Percentiles rank a stretch among this genome's conserved stretches.
Evolutionary conservation across 495 filamentous ascomycete species (phyloP).

Genomic region (Lineolata rhizophorae): DNA sequence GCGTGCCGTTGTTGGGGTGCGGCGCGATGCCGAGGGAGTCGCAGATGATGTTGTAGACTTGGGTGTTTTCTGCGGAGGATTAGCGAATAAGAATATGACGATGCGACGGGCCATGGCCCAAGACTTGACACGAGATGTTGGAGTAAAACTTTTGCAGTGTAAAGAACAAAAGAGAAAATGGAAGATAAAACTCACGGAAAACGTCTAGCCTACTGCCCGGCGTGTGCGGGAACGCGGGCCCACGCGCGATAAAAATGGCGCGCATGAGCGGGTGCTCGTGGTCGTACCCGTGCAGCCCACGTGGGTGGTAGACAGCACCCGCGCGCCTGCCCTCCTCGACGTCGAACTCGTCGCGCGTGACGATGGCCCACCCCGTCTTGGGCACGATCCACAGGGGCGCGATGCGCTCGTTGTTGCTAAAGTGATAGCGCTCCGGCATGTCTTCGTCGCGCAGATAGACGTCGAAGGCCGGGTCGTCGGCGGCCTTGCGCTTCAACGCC

Average conservation of each 20-base stretch:
- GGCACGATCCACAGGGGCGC: conserved; percentile 85
- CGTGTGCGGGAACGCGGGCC: conserved; percentile 68
- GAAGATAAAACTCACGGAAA: conserved; percentile 47
- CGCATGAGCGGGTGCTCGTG: conserved; percentile 79
- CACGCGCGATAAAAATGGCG: conserved; percentile 73
- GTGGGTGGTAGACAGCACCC: conserved; percentile 45
- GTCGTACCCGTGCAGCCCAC: conserved; percentile 77
- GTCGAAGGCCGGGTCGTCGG: conserved; percentile 45
- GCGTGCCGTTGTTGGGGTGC: conserved; percentile 65
- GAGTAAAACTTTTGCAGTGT: no score
- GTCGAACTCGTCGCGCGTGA: conserved; percentile 57
- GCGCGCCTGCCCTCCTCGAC: conserved; percentile 35
- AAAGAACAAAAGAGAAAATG: no score
- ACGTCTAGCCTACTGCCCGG: conserved; percentile 55
- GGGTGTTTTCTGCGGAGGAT: conserved; percentile 48
- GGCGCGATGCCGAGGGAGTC: conserved; percentile 52
- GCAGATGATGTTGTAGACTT: conserved; percentile 90
- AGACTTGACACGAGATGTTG: no score
- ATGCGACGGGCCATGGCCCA: no score
- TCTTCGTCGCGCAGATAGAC: conserved; percentile 58
- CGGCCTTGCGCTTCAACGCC: conserved; percentile 23
- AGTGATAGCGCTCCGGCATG: conserved; percentile 84
- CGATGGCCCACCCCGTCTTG: conserved; percentile 74
- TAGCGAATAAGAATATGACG: not conserved
- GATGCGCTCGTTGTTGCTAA: conserved; percentile 63